phyloP scores from a whole-genome alignment of 2,329 filamentous ascomycete genomes.

The Fusarium tupiense region DNA sequence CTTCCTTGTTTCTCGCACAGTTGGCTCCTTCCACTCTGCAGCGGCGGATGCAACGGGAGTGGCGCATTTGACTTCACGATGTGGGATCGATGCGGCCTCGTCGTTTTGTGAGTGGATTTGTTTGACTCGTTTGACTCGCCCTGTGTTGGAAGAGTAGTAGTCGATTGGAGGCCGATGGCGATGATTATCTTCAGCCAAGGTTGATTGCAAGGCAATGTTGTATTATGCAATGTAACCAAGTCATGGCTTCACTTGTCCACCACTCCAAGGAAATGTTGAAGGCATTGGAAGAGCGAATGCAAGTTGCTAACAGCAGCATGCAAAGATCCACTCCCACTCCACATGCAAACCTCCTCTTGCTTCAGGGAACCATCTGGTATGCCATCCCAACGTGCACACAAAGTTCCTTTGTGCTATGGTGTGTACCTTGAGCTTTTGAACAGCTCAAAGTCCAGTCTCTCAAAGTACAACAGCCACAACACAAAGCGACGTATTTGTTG shows the following conservation, averaged over 20 bases:
- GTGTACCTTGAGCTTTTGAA: not conserved
- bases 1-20: slow-evolving; percentile 29
- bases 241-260: not conserved
- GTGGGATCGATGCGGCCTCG: slow-evolving; percentile 25
- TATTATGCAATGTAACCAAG: not conserved
- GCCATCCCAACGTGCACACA: not conserved
- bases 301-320: not conserved
- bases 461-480: not conserved
- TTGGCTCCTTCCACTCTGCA: slow-evolving; percentile 3
- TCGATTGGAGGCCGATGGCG: not conserved
- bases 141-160: not conserved
- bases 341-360: not conserved
- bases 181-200: slow-evolving; percentile 4
- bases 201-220: slow-evolving; percentile 8
- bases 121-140: not conserved
- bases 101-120: slow-evolving; percentile 19
- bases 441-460: not conserved
- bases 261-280: not conserved
- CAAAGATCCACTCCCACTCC: not conserved
- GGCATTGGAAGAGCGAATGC: not conserved
- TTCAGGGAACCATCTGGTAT: not conserved
- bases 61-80: slow-evolving; percentile 25
- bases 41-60: slow-evolving; percentile 30
- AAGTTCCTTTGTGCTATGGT: not conserved
- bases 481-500: not conserved